Conservation (phyloP, 2,329 filamentous ascomycete species). For the Stachybotrys chartarum region DNA sequence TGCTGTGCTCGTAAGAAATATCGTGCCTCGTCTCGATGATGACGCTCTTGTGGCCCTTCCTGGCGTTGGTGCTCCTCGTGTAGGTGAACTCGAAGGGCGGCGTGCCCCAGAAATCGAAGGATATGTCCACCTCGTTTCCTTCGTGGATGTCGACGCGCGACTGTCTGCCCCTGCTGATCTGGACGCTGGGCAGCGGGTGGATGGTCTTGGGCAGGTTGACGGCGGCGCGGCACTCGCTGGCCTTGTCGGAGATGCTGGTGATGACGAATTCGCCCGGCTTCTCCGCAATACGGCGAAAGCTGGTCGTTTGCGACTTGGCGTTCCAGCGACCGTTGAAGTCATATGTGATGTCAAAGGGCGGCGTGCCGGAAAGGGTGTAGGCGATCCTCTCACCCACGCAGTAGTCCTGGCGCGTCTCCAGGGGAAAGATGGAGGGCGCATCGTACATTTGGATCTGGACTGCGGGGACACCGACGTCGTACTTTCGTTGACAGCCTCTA, state of each 20-base stretch:
- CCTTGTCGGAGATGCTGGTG: conserved; percentile 78
- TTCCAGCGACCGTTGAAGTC: conserved; percentile 78
- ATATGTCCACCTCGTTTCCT: conserved; percentile 85
- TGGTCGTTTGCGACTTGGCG: conserved; percentile 71
- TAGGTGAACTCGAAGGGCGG: conserved; percentile 98
- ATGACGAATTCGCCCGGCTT: conserved; percentile 84
- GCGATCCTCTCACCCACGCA: conserved; percentile 93
- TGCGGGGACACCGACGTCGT: conserved; percentile 62
- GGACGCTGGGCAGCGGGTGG: conserved; percentile 86
- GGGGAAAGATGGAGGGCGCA: conserved; percentile 80
- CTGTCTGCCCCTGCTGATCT: conserved; percentile 76
- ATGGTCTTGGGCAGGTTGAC: conserved; percentile 76
- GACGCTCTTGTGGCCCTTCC: conserved; percentile 67
- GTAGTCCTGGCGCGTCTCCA: conserved; percentile 80
- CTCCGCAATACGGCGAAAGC: conserved; percentile 89
- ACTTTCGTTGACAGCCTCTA: conserved; percentile 75
- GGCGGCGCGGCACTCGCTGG: conserved; percentile 76
- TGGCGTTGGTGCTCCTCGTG: conserved; percentile 80
- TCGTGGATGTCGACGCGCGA: conserved; percentile 91
- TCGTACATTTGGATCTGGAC: conserved; percentile 92
- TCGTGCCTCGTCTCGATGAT: conserved; percentile 90
- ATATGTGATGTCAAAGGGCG: conserved; percentile 91
- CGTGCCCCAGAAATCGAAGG: conserved; percentile 92
- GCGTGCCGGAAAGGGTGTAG: conserved; percentile 83
- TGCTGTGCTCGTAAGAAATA: conserved; percentile 70